Conservation (phyloP, 306 rosid genomes). For the Inga oerstediana region DNA sequence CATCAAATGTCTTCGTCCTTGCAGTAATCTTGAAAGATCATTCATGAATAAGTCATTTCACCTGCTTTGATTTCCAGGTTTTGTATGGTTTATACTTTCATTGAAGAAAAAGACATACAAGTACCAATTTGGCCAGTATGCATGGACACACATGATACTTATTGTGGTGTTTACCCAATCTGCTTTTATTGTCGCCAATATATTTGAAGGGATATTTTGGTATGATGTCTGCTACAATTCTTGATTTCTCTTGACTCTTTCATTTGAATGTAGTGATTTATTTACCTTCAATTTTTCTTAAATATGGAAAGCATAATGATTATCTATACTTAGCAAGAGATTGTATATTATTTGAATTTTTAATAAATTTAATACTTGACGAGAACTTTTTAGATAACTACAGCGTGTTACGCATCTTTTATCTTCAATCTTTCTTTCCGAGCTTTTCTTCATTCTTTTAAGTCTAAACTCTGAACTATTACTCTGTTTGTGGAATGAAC, state of each 20-base stretch:
- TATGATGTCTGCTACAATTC: constrained; percentile 41
- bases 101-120: constrained; percentile 89
- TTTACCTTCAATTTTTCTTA: background rate
- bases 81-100: constrained; percentile 97
- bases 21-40: background rate
- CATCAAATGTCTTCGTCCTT: background rate
- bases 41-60: constrained; percentile 22
- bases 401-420: background rate
- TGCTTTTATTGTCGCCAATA: constrained; percentile 91
- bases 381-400: background rate
- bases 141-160: constrained; percentile 99
- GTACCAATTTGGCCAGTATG: constrained; percentile 98
- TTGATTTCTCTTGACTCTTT: constrained; percentile 11
- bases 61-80: constrained; percentile 64
- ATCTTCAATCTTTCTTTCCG: background rate
- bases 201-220: constrained; percentile 97
- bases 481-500: background rate
- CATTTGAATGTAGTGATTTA: background rate
- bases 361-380: background rate
- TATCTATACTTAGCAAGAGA: background rate
- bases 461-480: background rate
- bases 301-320: background rate
- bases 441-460: constrained; percentile 1
- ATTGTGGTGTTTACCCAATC: constrained; percentile 93
- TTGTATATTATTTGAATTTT: background rate